phyloP scores from a whole-genome alignment of 1,139 yeast species.

The Pichia sp. region DNA sequence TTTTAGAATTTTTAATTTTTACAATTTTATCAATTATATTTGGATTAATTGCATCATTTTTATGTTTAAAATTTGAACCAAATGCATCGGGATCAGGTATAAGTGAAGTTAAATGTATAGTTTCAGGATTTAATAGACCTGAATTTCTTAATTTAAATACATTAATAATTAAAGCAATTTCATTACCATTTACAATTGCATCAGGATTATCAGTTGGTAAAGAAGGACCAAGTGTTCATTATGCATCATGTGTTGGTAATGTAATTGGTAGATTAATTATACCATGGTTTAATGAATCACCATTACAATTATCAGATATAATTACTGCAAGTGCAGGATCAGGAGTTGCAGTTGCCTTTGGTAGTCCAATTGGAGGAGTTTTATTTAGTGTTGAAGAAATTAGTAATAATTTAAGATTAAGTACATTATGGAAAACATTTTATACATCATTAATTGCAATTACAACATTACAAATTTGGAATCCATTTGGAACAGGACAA shows the following conservation, averaged over 20 bases:
- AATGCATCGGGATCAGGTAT: slow-evolving; percentile 97
- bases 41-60: slow-evolving; percentile 56
- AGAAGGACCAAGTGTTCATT: slow-evolving; percentile 84
- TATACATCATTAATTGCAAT: slow-evolving; percentile 90
- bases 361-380: slow-evolving; percentile 71
- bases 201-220: slow-evolving; percentile 78
- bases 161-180: slow-evolving; percentile 65
- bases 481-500: slow-evolving; percentile 94
- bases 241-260: slow-evolving; percentile 78
- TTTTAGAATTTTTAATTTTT: slow-evolving; percentile 53
- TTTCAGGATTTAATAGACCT: slow-evolving; percentile 79
- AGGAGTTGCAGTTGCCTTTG: slow-evolving; percentile 72
- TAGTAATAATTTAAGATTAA: slow-evolving; percentile 60
- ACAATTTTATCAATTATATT: slow-evolving; percentile 54
- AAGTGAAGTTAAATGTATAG: slow-evolving; percentile 91
- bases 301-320: slow-evolving; percentile 49
- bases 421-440: slow-evolving; percentile 86
- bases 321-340: slow-evolving; percentile 60
- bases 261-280: slow-evolving; percentile 50
- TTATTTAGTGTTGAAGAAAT: slow-evolving; percentile 71
- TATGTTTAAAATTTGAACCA: slow-evolving; percentile 74
- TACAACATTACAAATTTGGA: slow-evolving; percentile 63
- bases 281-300: slow-evolving; percentile 38
- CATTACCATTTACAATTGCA: slow-evolving; percentile 81
- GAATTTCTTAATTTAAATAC: slow-evolving; percentile 77